Evolutionary conservation across 192 early-diverging fungal genomes (phyloP), one percentile per base, ranked within the genome.

Genomic region (Chytriomyces sp.): DNA sequence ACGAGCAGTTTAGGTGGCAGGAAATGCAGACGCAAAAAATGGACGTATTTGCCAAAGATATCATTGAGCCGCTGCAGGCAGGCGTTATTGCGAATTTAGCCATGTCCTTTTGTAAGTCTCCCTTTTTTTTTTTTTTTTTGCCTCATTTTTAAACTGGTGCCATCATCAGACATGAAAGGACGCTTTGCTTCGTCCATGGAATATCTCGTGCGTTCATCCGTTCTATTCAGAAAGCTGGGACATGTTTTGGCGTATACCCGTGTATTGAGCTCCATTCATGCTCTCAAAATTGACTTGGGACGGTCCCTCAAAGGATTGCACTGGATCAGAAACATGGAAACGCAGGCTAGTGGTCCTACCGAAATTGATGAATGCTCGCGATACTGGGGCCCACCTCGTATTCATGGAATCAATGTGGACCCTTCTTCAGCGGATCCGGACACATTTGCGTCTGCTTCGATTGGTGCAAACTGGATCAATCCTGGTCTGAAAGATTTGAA

Each of bases 261-360:
- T 45, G 57, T 74, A 11, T 44, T 79, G n/a, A 71, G 79, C 6
- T 75, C 79, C 45, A 10, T 83, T 3, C 77, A 77, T 44, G 75
- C 76, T 5, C 60, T 83, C 7, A 64, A 72, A 65, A 61, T 87
- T 10, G 79, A 83, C 43, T 65, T 83, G 6, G 86, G 80, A 1
- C 50, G 73, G 35, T 24, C 66, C 11, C 43, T 84, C 13, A 78
- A 83, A 61, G 47, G 61, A 23, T 28, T 87, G 35, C 81, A 87
- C 28, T 87, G 86, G 86, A 59, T 83, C 53, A 65, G 79, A 13
- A 68, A 83, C 11, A 83, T 84, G 81, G 83, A 82, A 24, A 71
- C 72, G 7, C 65, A 82, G 10, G 81, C 81, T 50, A 69, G 69
- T 47, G 83, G 80, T 35, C 50, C 63, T 6, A 80, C 79, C 9